phyloP scores from a whole-genome alignment of 2,329 filamentous ascomycete genomes.

The Cladophialophora exuberans region DNA sequence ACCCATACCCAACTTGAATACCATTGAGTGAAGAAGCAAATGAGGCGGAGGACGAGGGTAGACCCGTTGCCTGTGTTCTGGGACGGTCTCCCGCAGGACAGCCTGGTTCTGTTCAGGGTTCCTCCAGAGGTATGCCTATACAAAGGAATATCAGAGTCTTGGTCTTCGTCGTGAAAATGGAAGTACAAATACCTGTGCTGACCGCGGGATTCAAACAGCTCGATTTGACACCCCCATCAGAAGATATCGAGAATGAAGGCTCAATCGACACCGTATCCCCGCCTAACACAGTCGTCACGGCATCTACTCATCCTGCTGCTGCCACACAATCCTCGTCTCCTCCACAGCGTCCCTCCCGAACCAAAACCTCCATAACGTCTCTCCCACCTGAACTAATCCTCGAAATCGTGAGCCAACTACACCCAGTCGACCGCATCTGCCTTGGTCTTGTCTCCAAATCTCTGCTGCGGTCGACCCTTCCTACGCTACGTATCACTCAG shows the following conservation, averaged over 20 bases:
- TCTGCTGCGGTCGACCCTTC: constrained; percentile 19
- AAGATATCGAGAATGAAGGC: not conserved
- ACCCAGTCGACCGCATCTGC: constrained; percentile 32
- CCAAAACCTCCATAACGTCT: not conserved
- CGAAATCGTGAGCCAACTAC: constrained; percentile 29
- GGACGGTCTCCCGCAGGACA: not conserved
- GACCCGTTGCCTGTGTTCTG: not conserved
- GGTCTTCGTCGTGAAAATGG: not conserved
- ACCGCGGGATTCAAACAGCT: not conserved
- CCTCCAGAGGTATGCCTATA: constrained; percentile 15
- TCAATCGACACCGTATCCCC: not conserved
- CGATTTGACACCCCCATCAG: constrained; percentile 1
- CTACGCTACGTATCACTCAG: constrained; percentile 19
- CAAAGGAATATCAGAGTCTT: not conserved
- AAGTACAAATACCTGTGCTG: not conserved
- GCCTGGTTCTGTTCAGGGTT: constrained; percentile 14
- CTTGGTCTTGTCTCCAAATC: constrained; percentile 33
- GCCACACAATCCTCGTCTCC: not conserved
- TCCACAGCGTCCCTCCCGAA: not conserved
- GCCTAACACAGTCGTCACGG: not conserved
- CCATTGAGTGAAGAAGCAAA: not conserved
- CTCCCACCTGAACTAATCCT: constrained; percentile 30
- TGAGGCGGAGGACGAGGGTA: constrained; percentile 13
- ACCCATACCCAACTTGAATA: too few relatives aligned
- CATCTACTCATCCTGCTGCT: too few relatives aligned